A percentile compares a stretch with the other conserved stretches of the same genome.
phyloP scores from a whole-genome alignment of 148 eudicot species.

The Talinum fruticosum region DNA sequence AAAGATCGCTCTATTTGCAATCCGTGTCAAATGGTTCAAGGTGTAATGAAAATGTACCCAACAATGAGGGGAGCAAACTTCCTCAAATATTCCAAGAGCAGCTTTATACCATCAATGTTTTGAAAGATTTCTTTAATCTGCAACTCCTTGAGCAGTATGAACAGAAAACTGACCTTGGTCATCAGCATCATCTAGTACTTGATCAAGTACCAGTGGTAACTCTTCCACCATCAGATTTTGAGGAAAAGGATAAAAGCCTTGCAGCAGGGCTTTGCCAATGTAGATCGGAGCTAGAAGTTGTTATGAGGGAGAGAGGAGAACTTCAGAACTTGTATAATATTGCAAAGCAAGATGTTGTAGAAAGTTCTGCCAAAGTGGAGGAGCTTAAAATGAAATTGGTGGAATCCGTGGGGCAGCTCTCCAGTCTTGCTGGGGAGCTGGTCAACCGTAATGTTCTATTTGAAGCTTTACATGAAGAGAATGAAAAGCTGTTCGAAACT shows the following conservation, averaged over 20 bases:
- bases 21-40: conserved; percentile 15
- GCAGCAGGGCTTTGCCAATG: conserved; percentile 53
- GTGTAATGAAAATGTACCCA: not conserved
- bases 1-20: conserved; percentile 12
- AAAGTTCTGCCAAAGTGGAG: conserved; percentile 43
- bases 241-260: conserved; percentile 46
- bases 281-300: conserved; percentile 56
- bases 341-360: conserved; percentile 46
- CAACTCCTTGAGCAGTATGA: conserved; percentile 49
- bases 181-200: conserved; percentile 28
- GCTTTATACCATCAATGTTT: conserved; percentile 49
- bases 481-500: conserved; percentile 43
- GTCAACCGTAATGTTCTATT: conserved; percentile 42
- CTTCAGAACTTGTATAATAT: conserved; percentile 41
- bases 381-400: conserved; percentile 53
- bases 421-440: conserved; percentile 49
- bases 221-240: conserved; percentile 41
- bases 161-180: conserved; percentile 28
- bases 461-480: conserved; percentile 52
- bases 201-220: conserved; percentile 36
- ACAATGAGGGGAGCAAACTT: conserved; percentile 23
- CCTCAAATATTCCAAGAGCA: conserved; percentile 59
- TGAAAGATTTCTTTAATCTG: conserved; percentile 45
- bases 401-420: conserved; percentile 35
- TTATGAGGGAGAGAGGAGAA: conserved; percentile 44